Evolutionary conservation across 441 rosid species (phyloP).

Genomic region (Kokia cookei): DNA sequence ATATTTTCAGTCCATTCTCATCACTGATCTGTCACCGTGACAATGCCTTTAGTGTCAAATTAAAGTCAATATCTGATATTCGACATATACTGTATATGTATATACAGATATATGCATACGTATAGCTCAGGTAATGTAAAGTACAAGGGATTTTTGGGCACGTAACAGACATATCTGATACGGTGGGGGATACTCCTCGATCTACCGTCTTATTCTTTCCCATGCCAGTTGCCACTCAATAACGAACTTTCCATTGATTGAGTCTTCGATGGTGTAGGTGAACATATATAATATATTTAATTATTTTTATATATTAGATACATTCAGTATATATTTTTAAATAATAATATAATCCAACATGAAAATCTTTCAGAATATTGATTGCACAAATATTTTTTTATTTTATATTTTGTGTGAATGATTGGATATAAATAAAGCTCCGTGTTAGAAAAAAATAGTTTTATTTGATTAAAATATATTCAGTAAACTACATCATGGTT

Average conservation of each 20-base stretch:
- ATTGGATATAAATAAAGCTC: background rate
- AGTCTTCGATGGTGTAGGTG: background rate
- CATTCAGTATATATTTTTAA: background rate
- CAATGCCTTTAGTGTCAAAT: background rate
- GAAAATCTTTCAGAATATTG: background rate
- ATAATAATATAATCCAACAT: background rate
- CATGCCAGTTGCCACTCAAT: background rate
- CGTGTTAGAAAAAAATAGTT: too few species aligned
- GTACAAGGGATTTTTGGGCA: background rate
- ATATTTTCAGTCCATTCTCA: background rate
- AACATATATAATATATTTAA: background rate
- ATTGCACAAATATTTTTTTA: background rate
- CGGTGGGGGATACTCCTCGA: background rate
- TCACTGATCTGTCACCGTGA: background rate
- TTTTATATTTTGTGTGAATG: background rate
- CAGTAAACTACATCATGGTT: too few species aligned
- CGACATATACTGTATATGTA: background rate
- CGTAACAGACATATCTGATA: background rate
- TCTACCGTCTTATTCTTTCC: background rate
- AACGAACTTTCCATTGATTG: background rate
- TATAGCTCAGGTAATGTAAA: background rate
- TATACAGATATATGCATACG: background rate
- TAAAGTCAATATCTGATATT: background rate
- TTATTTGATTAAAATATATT: too few species aligned
- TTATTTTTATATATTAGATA: background rate